Conservation (phyloP, 805 yeast species). For the Ogataea ganodermae region DNA sequence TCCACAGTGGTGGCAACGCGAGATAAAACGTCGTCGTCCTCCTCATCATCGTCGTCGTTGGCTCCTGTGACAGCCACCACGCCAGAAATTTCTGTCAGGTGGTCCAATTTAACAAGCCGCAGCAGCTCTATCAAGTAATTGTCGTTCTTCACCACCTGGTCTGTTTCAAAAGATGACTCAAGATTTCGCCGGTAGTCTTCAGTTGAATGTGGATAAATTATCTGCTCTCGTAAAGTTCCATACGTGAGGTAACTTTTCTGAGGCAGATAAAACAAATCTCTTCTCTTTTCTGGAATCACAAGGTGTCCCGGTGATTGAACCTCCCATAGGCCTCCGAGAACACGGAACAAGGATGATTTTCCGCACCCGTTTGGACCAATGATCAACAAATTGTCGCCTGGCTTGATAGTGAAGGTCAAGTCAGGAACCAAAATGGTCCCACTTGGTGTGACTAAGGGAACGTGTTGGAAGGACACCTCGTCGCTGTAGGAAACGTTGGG, state of each 20-base stretch:
- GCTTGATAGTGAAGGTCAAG: conserved; percentile 69
- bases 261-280: conserved; percentile 83
- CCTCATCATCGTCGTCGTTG: conserved; percentile 19
- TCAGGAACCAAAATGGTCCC: conserved; percentile 69
- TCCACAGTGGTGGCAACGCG: conserved; percentile 7
- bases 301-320: conserved; percentile 57
- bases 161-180: conserved; percentile 31
- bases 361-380: conserved; percentile 98
- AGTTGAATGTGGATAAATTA: conserved; percentile 80
- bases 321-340: conserved; percentile 94
- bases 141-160: conserved; percentile 42
- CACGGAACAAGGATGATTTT: conserved; percentile 86
- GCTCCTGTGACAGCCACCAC: conserved; percentile 23
- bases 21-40: not conserved
- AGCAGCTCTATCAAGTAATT: conserved; percentile 54
- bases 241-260: conserved; percentile 86
- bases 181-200: conserved; percentile 49
- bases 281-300: conserved; percentile 62
- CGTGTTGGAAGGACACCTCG: conserved; percentile 68
- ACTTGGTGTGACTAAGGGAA: conserved; percentile 85
- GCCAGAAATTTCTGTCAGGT: conserved; percentile 45
- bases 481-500: conserved; percentile 47
- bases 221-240: conserved; percentile 82
- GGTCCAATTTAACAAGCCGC: conserved; percentile 58
- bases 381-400: conserved; percentile 82